These are phyloP conservation scores for Metarhizium guizhouense DNA, from an alignment of 2,329 filamentous ascomycete genomes.

Conservation along the genomic window DNA sequence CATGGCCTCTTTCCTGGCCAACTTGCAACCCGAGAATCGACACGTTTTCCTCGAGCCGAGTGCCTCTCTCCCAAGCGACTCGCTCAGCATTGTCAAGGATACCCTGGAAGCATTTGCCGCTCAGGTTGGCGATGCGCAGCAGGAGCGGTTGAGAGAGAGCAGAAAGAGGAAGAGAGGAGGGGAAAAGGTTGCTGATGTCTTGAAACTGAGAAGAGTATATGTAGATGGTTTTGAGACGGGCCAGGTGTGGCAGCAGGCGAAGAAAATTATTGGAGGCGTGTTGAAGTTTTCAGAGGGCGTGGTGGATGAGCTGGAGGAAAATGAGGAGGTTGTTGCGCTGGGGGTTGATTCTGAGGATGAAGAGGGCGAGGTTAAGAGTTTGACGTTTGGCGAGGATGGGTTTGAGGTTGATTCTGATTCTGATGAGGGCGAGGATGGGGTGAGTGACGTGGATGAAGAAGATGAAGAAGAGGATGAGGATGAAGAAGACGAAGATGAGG, in stretches of 20 bases:
- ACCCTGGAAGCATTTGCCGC: constrained; percentile 71
- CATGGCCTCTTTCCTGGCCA: constrained; percentile 45
- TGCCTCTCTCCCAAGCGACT: constrained; percentile 54
- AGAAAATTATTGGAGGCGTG: constrained; percentile 61
- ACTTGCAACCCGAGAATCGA: constrained; percentile 49
- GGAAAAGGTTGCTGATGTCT: constrained; percentile 38
- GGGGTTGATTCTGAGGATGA: constrained; percentile 23
- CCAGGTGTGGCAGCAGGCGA: constrained; percentile 92
- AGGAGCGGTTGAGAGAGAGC: constrained; percentile 57
- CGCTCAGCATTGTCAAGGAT: constrained; percentile 67
- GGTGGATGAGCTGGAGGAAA: constrained; percentile 40
- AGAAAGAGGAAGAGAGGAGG: constrained; percentile 69
- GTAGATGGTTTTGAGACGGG: constrained; percentile 77
- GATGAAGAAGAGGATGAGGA: constrained; percentile 12
- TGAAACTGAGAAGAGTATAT: constrained; percentile 78
- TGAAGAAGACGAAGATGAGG: constrained; percentile 27
- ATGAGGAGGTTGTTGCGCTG: constrained; percentile 32
- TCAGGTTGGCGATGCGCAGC: constrained; percentile 65
- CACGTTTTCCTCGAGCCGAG: constrained; percentile 72
- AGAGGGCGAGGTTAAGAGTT: constrained; percentile 20
- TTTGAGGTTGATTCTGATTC: constrained; percentile 20
- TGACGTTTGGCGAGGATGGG: constrained; percentile 20
- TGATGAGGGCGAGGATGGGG: constrained; percentile 19
- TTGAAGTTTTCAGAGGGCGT: constrained; percentile 38
- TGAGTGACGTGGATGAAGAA: constrained; percentile 11